Percentiles rank a stretch among this genome's conserved stretches.
These are phyloP conservation scores for Gentiana macrophylla DNA, from an alignment of 257 asterid genomes.

Conservation along the genomic window DNA sequence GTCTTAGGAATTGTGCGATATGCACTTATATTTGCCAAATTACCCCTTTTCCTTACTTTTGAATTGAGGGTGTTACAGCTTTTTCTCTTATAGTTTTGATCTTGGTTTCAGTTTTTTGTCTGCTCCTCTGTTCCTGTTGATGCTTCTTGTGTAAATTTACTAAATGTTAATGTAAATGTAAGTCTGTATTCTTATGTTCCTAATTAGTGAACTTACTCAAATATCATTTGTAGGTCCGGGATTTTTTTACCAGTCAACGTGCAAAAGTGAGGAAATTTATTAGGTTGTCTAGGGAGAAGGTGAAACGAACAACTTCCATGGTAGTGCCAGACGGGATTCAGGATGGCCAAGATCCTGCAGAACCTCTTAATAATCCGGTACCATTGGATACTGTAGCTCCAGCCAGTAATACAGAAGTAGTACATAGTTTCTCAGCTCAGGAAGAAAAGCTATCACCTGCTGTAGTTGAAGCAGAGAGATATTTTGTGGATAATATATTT, in stretches of 20 bases:
- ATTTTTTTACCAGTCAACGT: conserved; percentile 67
- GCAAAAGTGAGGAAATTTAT: conserved; percentile 75
- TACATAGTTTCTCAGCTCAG: conserved; percentile 41
- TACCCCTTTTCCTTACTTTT: too few species aligned
- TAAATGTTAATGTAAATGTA: not conserved
- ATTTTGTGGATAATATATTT: conserved; percentile 61
- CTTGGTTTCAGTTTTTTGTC: not conserved
- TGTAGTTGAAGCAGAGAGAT: conserved; percentile 47
- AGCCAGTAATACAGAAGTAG: conserved; percentile 40
- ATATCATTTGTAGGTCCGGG: conserved; percentile 52
- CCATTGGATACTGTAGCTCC: conserved; percentile 48
- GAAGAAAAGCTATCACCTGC: conserved; percentile 38
- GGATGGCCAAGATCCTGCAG: conserved; percentile 28
- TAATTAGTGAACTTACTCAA: conserved; percentile 3
- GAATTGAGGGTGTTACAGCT: too few species aligned
- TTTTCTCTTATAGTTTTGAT: not conserved
- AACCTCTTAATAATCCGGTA: conserved; percentile 10
- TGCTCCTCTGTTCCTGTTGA: not conserved
- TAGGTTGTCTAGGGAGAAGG: conserved; percentile 58
- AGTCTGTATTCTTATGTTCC: not conserved
- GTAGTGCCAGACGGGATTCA: conserved; percentile 25
- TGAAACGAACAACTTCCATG: conserved; percentile 25
- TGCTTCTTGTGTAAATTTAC: not conserved
- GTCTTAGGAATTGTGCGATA: too few species aligned
- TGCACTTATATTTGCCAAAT: too few species aligned